Evolutionary conservation across 176 grass and related monocot genomes (phyloP), one percentile per base, ranked within the genome.

Genomic region (Chloris gayana): DNA sequence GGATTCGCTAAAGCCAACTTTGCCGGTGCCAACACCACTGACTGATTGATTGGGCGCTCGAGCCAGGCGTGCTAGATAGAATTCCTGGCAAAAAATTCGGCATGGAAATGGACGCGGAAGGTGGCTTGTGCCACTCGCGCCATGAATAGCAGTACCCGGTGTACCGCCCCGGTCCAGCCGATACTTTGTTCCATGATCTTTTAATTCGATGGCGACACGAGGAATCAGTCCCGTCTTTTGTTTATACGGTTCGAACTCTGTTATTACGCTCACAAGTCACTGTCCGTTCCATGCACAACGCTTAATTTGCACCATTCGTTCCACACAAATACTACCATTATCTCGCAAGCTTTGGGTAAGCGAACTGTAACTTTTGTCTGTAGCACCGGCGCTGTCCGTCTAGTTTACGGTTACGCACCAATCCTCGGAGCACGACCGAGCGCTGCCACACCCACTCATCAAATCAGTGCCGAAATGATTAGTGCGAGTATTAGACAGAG

Each of bases 51-150:
- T 68, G 61, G 67, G 45, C 34, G 66, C 56, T 77, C 30, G 3
- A 71, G 53, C 17, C 19, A 1, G 50, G 5, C 56, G 56, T 59
- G 8, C 9, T 25, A 11, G 42, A n/a, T n/a, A 4, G n/a, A 56
- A 56, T 56, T 56, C 64, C 0, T 2, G 27, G 1, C 14, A 5
- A 38, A n/a, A n/a, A n/a, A n/a, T n/a, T 60, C 80, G 14, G 7
- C 35, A 34, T 57, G 85, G 79, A 26, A 57, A 14, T 14, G 1
- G 9, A 29, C 38, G 45, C 1, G 62, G 62, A 75, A 7, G 70
- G 41, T 70, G 77, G 62, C 30, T 34, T 53, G 86, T 50, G 75
- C 69, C 30, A 62, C 8, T 62, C 81, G 38, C 41, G 62, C 60
- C 81, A 84, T 75, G 21, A 84, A 75, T 61, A 24, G 21, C 50